phyloP scores from a whole-genome alignment of 345 rosid species.

The Melaleuca alternifolia region DNA sequence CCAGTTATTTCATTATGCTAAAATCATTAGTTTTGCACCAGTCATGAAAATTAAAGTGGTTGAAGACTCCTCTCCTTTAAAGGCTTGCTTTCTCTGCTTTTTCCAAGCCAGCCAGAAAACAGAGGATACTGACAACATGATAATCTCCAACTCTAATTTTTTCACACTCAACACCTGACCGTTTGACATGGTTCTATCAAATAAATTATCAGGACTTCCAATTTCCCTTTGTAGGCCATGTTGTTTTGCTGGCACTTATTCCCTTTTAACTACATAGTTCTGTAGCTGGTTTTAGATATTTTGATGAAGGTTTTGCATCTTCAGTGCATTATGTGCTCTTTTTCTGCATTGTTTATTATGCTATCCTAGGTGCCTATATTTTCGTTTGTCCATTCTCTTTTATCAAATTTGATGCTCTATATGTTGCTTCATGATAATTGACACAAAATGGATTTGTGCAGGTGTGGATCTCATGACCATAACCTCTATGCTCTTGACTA shows the following conservation, averaged over 20 bases:
- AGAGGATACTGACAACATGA: neutral
- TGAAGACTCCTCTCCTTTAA: neutral
- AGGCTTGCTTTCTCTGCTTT: neutral
- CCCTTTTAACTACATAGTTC: neutral
- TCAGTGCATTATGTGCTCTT: neutral
- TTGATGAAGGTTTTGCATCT: neutral
- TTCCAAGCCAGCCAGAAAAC: neutral
- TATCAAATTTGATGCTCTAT: neutral
- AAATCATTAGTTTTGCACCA: neutral
- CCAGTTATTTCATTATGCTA: neutral
- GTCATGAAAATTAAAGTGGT: neutral
- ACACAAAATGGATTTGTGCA: conserved; percentile 12
- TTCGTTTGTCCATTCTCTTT: neutral
- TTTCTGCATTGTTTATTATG: neutral
- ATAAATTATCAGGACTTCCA: neutral
- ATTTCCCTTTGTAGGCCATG: neutral
- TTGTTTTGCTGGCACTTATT: neutral
- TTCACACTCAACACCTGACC: neutral
- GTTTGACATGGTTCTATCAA: neutral
- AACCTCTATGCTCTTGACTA: conserved; percentile 85
- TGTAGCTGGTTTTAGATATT: no score
- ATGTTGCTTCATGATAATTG: neutral
- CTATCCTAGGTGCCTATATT: neutral
- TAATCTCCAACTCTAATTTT: neutral
- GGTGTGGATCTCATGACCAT: conserved; percentile 96